These are phyloP conservation scores for Teratosphaeria gauchensis DNA, from an alignment of 2,329 filamentous ascomycete species.

Conservation along the genomic window DNA sequence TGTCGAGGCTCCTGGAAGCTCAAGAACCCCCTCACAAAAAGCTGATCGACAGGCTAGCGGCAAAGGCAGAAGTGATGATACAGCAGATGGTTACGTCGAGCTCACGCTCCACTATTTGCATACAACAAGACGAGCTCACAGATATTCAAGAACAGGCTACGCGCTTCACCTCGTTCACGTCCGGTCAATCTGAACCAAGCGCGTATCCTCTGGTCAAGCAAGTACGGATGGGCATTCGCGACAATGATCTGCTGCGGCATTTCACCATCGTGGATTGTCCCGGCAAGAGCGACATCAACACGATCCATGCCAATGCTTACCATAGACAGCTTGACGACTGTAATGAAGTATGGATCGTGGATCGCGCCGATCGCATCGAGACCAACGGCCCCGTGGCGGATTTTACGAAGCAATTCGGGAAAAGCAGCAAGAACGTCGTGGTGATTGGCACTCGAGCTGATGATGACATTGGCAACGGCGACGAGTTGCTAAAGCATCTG, in stretches of 20 bases:
- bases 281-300: not conserved
- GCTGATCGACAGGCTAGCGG: not conserved
- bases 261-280: not conserved
- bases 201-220: not conserved
- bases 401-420: not conserved
- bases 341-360: not conserved
- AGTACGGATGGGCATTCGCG: not conserved
- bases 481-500: not conserved
- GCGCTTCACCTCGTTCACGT: not conserved
- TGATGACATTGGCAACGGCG: not conserved
- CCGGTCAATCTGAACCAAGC: not conserved
- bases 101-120: not conserved
- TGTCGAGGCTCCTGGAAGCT: not conserved
- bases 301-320: not conserved
- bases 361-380: not conserved
- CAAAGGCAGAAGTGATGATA: not conserved
- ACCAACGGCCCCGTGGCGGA: not conserved
- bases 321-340: not conserved
- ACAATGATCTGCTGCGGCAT: not conserved
- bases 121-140: not conserved
- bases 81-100: not conserved
- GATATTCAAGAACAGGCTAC: not conserved
- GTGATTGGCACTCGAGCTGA: not conserved
- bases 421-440: not conserved
- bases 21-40: not conserved